Base-by-base conservation (phyloP, 805 yeast genomes). In the Candida yuanshanica region DNA sequence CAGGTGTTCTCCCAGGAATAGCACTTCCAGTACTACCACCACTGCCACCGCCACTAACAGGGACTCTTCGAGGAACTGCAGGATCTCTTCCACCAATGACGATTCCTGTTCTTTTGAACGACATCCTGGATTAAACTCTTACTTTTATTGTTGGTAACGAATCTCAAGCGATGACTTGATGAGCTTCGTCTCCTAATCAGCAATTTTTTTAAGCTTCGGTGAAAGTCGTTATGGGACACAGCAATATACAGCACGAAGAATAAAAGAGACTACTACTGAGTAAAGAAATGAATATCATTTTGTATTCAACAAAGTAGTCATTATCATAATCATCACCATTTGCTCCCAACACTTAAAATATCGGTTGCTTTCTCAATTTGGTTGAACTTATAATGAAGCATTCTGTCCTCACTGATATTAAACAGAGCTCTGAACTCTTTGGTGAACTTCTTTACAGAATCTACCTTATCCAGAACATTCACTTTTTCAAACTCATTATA, bases 311-410 rank as follows among this genome's bases (percentile, higher is more conserved):
- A n/a, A n/a, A n/a, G n/a, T n/a, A n/a, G n/a, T n/a, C n/a, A 31
- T n/a, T 20, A 33, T 20, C 16, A 39, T 14, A 23, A 20, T 33
- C 22, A 27, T 45, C 38, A 78, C 84, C 84, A 78, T 46, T 72
- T 76, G 13, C 76, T 74, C 4, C 81, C 81, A 20, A 78, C 63
- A 33, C 67, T 64, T 38, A 77, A 58, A 4, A 70, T 68, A 48
- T 74, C 81, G 5, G 69, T 69, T 10, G 78, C 72, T 47, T 71
- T 67, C 38, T 73, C 81, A 37, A 78, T 76, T 33, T 63, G 71
- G 34, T 63, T 64, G 57, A 77, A 77, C 42, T 65, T 62, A 3
- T 79, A 74, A 36, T 64, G 59, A 43, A 68, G 53, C 36, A 78
- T 47, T 45, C 81, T 61, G 17, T 57, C 51, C 23, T 57, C 62